Conservation (phyloP, 2,329 filamentous ascomycete genomes). For the Plectosphaerella sp. region DNA sequence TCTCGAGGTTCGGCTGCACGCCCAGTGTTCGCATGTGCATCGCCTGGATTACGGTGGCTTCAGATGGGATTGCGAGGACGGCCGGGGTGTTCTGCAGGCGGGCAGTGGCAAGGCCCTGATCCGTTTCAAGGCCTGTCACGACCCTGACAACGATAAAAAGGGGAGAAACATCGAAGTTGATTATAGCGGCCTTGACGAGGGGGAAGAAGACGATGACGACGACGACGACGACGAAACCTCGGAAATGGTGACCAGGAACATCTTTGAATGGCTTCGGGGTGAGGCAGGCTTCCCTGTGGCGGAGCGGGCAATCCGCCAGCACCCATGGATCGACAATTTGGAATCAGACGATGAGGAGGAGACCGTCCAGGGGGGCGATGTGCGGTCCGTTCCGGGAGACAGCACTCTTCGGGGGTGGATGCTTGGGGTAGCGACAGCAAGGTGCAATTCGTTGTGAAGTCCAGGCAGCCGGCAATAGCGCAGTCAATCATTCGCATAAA, state of each 20-base stretch:
- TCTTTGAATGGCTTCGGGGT: conserved; percentile 22
- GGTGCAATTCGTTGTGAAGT: no score
- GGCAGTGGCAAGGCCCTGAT: conserved; percentile 18
- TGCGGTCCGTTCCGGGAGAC: conserved; percentile 3
- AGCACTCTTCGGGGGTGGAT: background rate
- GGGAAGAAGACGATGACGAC: background rate
- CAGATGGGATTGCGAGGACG: background rate
- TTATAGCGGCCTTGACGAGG: background rate
- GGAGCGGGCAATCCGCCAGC: conserved; percentile 20
- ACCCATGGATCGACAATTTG: conserved; percentile 23
- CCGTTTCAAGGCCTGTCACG: background rate
- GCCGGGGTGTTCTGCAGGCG: background rate
- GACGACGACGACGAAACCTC: background rate
- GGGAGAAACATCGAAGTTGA: background rate
- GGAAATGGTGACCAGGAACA: conserved; percentile 19
- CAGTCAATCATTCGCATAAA: no score
- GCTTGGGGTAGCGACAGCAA: background rate
- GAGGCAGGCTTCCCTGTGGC: conserved; percentile 20
- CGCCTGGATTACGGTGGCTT: background rate
- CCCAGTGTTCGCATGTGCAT: background rate
- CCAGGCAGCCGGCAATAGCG: no score
- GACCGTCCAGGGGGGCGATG: conserved; percentile 4
- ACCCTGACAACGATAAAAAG: background rate
- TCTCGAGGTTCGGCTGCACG: conserved; percentile 13
- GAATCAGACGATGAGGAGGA: conserved; percentile 16